These are phyloP conservation scores for Ustilago hordei DNA, from an alignment of 1,284 basidiomycete species.

Conservation along the genomic window DNA sequence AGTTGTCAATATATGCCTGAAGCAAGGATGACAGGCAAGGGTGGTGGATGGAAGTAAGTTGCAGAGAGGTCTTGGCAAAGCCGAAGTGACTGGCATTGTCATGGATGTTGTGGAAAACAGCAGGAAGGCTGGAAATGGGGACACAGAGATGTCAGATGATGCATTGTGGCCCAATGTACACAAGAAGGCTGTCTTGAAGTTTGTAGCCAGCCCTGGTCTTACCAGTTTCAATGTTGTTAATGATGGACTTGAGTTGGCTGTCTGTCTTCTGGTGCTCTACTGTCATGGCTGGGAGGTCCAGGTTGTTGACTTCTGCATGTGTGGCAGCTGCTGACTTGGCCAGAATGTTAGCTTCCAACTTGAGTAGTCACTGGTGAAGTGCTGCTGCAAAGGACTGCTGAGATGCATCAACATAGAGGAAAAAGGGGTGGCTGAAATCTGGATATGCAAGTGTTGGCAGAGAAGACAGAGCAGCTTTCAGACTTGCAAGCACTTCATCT, in stretches of 20 bases:
- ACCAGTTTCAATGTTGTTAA: too few species aligned
- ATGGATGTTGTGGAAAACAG: too few species aligned
- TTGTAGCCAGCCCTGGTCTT: not conserved
- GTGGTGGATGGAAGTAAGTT: too few species aligned
- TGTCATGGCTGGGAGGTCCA: not conserved
- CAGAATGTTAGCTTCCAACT: too few species aligned
- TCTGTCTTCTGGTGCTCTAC: rapidly evolving
- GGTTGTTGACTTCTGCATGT: not conserved
- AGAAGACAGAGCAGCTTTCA: not conserved
- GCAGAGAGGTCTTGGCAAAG: too few species aligned
- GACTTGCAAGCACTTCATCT: not conserved
- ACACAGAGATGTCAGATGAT: too few species aligned
- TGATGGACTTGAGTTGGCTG: too few species aligned
- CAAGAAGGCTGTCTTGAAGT: not conserved
- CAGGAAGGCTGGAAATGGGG: too few species aligned
- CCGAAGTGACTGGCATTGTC: too few species aligned
- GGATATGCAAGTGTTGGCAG: not conserved
- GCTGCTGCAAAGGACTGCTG: conserved; percentile 2
- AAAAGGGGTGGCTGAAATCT: not conserved
- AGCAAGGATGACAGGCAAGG: too few species aligned
- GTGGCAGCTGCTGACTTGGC: not conserved
- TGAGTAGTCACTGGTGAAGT: not conserved
- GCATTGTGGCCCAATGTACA: not conserved
- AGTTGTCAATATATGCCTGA: too few species aligned
- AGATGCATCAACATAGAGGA: not conserved